Evolutionary conservation across 2,329 filamentous ascomycete species (phyloP).

Genomic region (Phyllosticta capitalensis): DNA sequence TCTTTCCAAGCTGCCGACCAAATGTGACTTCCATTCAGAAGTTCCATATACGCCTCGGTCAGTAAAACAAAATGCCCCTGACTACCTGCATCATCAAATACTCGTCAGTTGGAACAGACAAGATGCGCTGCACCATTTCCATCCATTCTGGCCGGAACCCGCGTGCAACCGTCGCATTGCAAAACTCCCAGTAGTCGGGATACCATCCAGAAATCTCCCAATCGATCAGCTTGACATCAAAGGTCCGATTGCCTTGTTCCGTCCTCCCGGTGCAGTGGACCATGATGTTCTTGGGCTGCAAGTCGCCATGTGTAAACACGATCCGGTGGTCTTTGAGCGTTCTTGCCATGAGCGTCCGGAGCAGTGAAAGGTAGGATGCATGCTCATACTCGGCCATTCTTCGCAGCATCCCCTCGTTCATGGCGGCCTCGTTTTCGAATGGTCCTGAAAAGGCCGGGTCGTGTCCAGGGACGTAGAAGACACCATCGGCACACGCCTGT

Average conservation of each 20-base stretch:
- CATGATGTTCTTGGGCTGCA: conserved; percentile 15
- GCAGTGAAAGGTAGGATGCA: conserved; percentile 1
- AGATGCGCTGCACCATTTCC: conserved; percentile 6
- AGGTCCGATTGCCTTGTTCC: neutral
- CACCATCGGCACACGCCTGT: conserved; percentile 2
- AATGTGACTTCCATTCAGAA: too few relatives aligned
- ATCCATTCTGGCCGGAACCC: conserved; percentile 11
- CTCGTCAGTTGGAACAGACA: neutral
- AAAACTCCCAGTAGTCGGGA: conserved; percentile 16
- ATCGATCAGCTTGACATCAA: conserved; percentile 13
- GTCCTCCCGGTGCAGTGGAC: conserved; percentile 6
- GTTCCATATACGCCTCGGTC: too few relatives aligned
- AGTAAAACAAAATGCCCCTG: neutral
- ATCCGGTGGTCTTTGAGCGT: conserved; percentile 9
- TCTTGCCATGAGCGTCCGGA: conserved; percentile 3
- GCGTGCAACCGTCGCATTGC: conserved; percentile 11
- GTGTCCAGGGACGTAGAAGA: conserved; percentile 6
- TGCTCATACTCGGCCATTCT: neutral
- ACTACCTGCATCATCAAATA: neutral
- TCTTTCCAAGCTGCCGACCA: too few relatives aligned
- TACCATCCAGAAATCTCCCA: conserved; percentile 16
- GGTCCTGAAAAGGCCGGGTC: conserved; percentile 10
- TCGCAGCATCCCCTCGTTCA: conserved; percentile 12
- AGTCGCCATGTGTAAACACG: conserved; percentile 14
- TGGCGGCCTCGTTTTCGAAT: conserved; percentile 12